Percentiles rank a stretch among this genome's conserved stretches.
Evolutionary conservation across 1,139 yeast genomes (phyloP).

Genomic region (Magnusiomyces sp.): DNA sequence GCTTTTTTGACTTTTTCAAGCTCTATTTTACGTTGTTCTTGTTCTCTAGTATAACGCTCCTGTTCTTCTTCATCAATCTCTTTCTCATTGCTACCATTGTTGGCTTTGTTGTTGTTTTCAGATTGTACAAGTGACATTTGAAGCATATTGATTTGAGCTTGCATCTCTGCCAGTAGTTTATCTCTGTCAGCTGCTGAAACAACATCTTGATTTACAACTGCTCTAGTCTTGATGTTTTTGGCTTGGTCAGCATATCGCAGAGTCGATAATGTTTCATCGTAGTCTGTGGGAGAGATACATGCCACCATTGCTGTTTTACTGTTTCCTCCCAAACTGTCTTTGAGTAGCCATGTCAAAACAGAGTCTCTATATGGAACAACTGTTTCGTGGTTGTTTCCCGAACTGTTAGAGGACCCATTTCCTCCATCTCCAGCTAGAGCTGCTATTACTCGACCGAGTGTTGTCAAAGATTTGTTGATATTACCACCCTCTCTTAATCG

Average conservation of each 20-base stretch:
- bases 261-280: conserved; percentile 67
- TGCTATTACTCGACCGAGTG: conserved; percentile 67
- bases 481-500: conserved; percentile 66
- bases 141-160: conserved; percentile 33
- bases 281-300: conserved; percentile 66
- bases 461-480: conserved; percentile 67
- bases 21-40: conserved; percentile 22
- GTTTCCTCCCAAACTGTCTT: conserved; percentile 67
- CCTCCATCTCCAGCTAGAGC: conserved; percentile 39
- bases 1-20: conserved; percentile 31
- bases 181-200: conserved; percentile 34
- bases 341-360: conserved; percentile 58
- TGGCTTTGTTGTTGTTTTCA: conserved; percentile 12
- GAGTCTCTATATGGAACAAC: conserved; percentile 70
- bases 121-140: conserved; percentile 27
- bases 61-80: conserved; percentile 24
- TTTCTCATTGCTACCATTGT: conserved; percentile 12
- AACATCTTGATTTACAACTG: conserved; percentile 42
- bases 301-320: conserved; percentile 71
- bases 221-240: conserved; percentile 56
- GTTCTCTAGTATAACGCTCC: too few relatives aligned
- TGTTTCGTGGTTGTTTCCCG: conserved; percentile 21
- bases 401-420: too few relatives aligned
- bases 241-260: conserved; percentile 70
- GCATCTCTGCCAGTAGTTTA: conserved; percentile 35